Conservation (phyloP, 768 basidiomycete genomes). For the Chalciporus sphaerocephalus region DNA sequence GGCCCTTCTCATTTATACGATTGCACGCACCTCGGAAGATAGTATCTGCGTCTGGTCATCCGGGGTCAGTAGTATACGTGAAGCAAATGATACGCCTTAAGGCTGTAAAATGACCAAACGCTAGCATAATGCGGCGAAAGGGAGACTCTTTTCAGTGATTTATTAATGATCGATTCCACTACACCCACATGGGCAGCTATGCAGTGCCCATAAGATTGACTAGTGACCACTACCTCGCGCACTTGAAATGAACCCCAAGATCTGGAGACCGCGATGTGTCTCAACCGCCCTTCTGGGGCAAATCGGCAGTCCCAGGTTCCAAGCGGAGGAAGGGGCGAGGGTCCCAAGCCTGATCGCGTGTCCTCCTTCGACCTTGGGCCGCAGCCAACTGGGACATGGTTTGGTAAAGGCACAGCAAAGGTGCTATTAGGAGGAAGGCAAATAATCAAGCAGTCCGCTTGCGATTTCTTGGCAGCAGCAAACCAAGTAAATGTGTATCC, state of each 20-base stretch:
- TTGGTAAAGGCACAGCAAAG: constrained; percentile 5
- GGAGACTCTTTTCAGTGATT: neutral
- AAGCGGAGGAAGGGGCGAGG: neutral
- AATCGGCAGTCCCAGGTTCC: neutral
- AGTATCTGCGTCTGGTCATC: neutral
- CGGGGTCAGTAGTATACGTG: neutral
- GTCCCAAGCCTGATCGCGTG: neutral
- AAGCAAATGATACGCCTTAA: neutral
- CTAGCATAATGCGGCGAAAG: constrained; percentile 8
- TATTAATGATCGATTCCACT: constrained; percentile 3
- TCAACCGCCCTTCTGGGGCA: neutral
- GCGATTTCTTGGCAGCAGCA: constrained; percentile 6
- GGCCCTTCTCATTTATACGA: constrained; percentile 7
- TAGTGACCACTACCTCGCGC: neutral
- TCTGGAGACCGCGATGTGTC: neutral
- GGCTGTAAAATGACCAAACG: constrained; percentile 10
- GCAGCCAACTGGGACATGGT: neutral
- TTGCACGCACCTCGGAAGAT: neutral
- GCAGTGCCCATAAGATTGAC: neutral
- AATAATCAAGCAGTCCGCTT: neutral
- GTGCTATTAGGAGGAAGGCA: constrained; percentile 2
- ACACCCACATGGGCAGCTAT: constrained; percentile 1
- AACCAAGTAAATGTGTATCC: neutral
- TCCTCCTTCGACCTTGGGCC: neutral
- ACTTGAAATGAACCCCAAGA: neutral